Evolutionary conservation across 2,329 filamentous ascomycete genomes (phyloP).

Genomic region (Beauveria australis): DNA sequence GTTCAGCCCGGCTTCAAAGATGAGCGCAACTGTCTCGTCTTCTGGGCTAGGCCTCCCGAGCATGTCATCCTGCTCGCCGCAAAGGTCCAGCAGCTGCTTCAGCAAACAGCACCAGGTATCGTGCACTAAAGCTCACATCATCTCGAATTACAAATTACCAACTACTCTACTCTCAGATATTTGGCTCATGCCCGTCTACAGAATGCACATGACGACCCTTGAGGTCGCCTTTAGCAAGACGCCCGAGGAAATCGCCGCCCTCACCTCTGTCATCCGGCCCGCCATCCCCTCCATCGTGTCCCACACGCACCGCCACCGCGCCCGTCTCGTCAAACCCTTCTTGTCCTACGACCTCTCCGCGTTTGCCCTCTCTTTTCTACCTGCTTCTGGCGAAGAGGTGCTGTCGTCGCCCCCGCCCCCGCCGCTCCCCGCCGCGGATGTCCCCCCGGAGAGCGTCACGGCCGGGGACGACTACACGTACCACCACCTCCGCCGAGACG

Average conservation of each 20-base stretch:
- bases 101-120: slow-evolving; percentile 58
- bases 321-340: slow-evolving; percentile 72
- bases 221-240: slow-evolving; percentile 79
- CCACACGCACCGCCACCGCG: slow-evolving; percentile 57
- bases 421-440: slow-evolving; percentile 28
- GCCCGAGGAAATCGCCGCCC: slow-evolving; percentile 53
- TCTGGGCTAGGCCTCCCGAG: slow-evolving; percentile 78
- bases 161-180: slow-evolving; percentile 42
- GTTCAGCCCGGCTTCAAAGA: slow-evolving; percentile 65
- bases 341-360: slow-evolving; percentile 80
- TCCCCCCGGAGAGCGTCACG: slow-evolving; percentile 23
- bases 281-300: slow-evolving; percentile 53
- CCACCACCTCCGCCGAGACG: slow-evolving; percentile 77
- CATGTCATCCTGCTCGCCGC: slow-evolving; percentile 60
- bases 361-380: slow-evolving; percentile 79
- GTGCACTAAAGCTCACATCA: too few relatives aligned
- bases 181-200: slow-evolving; percentile 76
- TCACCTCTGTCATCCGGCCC: slow-evolving; percentile 51
- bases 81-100: slow-evolving; percentile 60
- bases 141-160: too few relatives aligned
- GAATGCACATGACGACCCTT: slow-evolving; percentile 77
- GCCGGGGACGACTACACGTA: slow-evolving; percentile 69
- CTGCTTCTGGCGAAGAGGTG: slow-evolving; percentile 56
- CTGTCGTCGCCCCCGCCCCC: slow-evolving; percentile 29
- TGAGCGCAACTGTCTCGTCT: slow-evolving; percentile 70